Evolutionary conservation across 2,329 filamentous ascomycete species (phyloP).

Genomic region (Aspergillus pseudotamarii): DNA sequence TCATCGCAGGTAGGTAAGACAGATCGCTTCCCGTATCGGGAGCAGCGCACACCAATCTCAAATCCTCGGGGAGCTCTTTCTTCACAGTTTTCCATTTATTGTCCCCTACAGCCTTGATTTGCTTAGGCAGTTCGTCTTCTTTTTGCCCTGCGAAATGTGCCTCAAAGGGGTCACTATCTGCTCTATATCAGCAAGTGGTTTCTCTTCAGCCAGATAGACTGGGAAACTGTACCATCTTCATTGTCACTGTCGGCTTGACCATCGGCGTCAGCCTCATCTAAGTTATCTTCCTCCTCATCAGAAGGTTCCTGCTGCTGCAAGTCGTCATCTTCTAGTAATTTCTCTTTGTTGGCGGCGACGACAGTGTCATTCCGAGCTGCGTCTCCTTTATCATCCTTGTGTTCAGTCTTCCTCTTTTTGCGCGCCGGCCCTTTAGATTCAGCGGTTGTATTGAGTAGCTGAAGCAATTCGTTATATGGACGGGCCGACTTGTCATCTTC

Average conservation of each 20-base stretch:
- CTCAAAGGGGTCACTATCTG: slow-evolving; percentile 73
- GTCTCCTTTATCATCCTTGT: slow-evolving; percentile 26
- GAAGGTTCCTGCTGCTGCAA: slow-evolving; percentile 54
- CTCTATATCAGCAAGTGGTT: slow-evolving; percentile 48
- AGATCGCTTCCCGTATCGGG: slow-evolving; percentile 33
- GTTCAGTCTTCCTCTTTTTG: slow-evolving; percentile 57
- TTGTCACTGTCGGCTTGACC: slow-evolving; percentile 35
- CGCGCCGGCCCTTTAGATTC: slow-evolving; percentile 48
- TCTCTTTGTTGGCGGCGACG: slow-evolving; percentile 24
- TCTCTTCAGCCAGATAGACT: neutral
- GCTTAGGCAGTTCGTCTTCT: slow-evolving; percentile 59
- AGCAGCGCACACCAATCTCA: slow-evolving; percentile 34
- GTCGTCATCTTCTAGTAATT: slow-evolving; percentile 45
- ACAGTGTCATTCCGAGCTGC: slow-evolving; percentile 27
- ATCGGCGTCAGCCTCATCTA: slow-evolving; percentile 36
- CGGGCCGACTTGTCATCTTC: slow-evolving; percentile 45
- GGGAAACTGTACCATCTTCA: slow-evolving; percentile 37
- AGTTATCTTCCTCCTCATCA: slow-evolving; percentile 45
- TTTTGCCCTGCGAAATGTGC: slow-evolving; percentile 74
- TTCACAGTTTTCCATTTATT: slow-evolving; percentile 54
- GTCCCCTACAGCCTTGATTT: slow-evolving; percentile 49
- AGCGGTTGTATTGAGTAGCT: slow-evolving; percentile 53
- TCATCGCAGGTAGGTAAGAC: slow-evolving; percentile 32
- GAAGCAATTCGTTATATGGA: slow-evolving; percentile 61
- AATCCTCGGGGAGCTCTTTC: slow-evolving; percentile 33